Evolutionary conservation across 2,329 filamentous ascomycete species (phyloP), one percentile per base, ranked within the genome.

Genomic region (Cladosporium velox): DNA sequence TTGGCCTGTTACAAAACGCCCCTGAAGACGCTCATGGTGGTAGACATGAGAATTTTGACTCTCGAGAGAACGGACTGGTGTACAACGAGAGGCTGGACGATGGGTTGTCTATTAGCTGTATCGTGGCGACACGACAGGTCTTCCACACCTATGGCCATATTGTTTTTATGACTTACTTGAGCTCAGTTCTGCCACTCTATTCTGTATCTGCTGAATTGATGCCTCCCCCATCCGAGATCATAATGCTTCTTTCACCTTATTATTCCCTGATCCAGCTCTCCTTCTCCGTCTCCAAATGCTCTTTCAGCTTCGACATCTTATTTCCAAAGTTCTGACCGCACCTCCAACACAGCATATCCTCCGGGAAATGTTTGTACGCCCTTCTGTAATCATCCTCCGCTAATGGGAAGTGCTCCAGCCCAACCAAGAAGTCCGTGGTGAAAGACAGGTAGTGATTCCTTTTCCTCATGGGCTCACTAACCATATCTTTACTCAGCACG

Each of bases 371-470:
- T 51, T 54, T 59, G 78, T 90, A 93, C 21, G 84, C 83, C 69
- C 89, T 83, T 67, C 92, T 81, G 55, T 79, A 77, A 76, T 96
- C 92, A 64, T 89, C 86, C 30, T 81, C 68, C 0, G 84, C 82
- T 34, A 98, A 79, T 4, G 95, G 94, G 59, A 97, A 94, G 67
- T 93, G 91, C 26, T 88, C 88, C 30, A 98, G 74, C 18, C 85
- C 83, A 14, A 98, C 86, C 26, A 99, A 86, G 76, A 98, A 99
- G 3, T 86, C 86, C 62, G 93, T 96, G 35, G 87, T 88, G 79
- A 98, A 98, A 69, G 91, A 95, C 75, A 95, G 92, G 79, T 97
- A 98, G 79, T 98, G 95, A 77, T 93, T 94, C 69, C 88, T 85
- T 75, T 94, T 88, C 79, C 89, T 91, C 78, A 97, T 71, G 55